A percentile compares a stretch with the other conserved stretches of the same genome.
phyloP scores from a whole-genome alignment of 768 basidiomycete genomes.

The Boletus rex-veris region DNA sequence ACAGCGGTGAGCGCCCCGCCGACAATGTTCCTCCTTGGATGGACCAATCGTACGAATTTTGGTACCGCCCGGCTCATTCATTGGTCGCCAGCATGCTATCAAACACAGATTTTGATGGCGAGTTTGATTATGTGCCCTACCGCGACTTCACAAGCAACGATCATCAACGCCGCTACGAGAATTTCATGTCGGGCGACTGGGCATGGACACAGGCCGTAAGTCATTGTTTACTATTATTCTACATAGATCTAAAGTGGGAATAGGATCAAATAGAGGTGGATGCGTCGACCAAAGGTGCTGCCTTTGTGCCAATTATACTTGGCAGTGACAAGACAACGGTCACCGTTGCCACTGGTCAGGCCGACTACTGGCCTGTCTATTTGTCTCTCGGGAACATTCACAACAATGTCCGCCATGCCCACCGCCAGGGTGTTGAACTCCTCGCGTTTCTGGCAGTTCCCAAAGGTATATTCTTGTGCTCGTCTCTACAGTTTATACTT shows the following conservation, averaged over 20 bases:
- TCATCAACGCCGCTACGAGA: not conserved
- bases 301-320: not conserved
- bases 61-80: not conserved
- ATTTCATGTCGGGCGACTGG: not conserved
- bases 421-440: conserved; percentile 2
- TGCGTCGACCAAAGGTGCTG: not conserved
- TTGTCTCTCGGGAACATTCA: not conserved
- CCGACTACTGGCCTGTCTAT: not conserved
- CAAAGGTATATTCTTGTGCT: conserved; percentile 11
- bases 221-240: too few species aligned
- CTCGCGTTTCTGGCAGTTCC: conserved; percentile 30
- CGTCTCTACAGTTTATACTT: not conserved
- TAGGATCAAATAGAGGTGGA: not conserved
- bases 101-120: not conserved
- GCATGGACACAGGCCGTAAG: not conserved
- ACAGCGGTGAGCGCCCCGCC: not conserved
- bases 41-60: not conserved
- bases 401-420: not conserved
- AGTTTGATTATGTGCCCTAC: not conserved
- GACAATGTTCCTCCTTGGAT: not conserved
- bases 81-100: not conserved
- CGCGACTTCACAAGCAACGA: not conserved
- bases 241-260: too few species aligned
- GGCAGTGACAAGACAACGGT: not conserved
- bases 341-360: not conserved